These are phyloP conservation scores for Phytophthora constricta DNA, from an alignment of 352 stramenopile genomes.

Conservation along the genomic window DNA sequence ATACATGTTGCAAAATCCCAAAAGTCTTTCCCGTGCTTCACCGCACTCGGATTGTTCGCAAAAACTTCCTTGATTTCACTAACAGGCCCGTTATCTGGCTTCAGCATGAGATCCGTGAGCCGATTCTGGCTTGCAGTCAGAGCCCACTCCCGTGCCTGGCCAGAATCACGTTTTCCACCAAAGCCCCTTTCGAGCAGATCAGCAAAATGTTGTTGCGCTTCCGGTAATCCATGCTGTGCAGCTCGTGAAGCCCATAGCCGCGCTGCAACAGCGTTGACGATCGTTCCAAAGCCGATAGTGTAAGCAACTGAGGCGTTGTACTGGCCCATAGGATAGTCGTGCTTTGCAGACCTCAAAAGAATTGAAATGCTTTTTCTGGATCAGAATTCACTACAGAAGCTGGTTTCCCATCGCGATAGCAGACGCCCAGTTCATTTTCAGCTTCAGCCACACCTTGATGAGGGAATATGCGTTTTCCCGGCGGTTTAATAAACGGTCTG, in stretches of 20 bases:
- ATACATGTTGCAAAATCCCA: conserved; percentile 33
- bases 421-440: conserved; percentile 45
- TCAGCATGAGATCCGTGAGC: conserved; percentile 25
- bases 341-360: conserved; percentile 45
- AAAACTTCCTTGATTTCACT: conserved; percentile 18
- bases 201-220: conserved; percentile 36
- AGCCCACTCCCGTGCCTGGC: conserved; percentile 30
- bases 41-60: conserved; percentile 5
- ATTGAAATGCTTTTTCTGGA: conserved; percentile 33
- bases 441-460: conserved; percentile 46
- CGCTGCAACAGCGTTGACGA: conserved; percentile 32
- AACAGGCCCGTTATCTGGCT: conserved; percentile 15
- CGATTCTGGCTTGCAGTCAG: conserved; percentile 25
- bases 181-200: conserved; percentile 35
- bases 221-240: conserved; percentile 40
- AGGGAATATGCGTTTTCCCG: conserved; percentile 32
- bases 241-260: conserved; percentile 45
- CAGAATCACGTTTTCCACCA: conserved; percentile 30
- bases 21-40: conserved; percentile 27
- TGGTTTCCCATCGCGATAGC: conserved; percentile 40
- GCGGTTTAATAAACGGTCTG: conserved; percentile 42
- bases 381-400: conserved; percentile 24
- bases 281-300: conserved; percentile 31
- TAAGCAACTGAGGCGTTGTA: conserved; percentile 47
- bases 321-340: conserved; percentile 43